Evolutionary conservation across 768 basidiomycete genomes (phyloP).

Genomic region (Terana coerulea): DNA sequence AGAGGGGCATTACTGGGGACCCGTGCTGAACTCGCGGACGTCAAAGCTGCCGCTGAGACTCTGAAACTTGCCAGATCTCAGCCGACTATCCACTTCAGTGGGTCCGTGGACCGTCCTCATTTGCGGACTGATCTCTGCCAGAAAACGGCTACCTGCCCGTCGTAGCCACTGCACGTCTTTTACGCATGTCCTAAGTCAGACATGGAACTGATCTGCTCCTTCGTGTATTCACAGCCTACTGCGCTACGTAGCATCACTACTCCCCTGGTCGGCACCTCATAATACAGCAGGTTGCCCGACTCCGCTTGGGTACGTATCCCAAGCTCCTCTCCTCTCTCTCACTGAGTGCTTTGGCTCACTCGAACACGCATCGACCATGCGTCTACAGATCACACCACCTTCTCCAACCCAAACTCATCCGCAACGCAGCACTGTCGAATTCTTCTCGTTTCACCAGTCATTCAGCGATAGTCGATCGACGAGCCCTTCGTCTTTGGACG

Average conservation of each 20-base stretch:
- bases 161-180: too few relatives aligned
- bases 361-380: slow-evolving; percentile 3
- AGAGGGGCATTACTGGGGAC: background rate
- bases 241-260: background rate
- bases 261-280: background rate
- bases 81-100: too few relatives aligned
- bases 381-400: background rate
- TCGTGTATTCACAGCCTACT: slow-evolving; percentile 8
- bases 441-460: slow-evolving; percentile 47
- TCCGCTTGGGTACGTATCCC: slow-evolving; percentile 2
- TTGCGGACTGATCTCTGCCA: background rate
- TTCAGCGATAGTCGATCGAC: slow-evolving; percentile 25
- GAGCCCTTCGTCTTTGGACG: slow-evolving; percentile 15
- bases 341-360: slow-evolving; percentile 10
- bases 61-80: background rate
- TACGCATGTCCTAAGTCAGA: too few relatives aligned
- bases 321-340: slow-evolving; percentile 1
- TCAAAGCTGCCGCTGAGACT: background rate
- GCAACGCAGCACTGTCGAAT: slow-evolving; percentile 56
- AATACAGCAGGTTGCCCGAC: slow-evolving; percentile 3
- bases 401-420: slow-evolving; percentile 30
- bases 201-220: too few relatives aligned
- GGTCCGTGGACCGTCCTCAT: background rate
- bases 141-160: too few relatives aligned
- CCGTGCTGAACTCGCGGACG: slow-evolving; percentile 1